phyloP scores from a whole-genome alignment of 2,329 filamentous ascomycete species.

The Passalora sequoiae region DNA sequence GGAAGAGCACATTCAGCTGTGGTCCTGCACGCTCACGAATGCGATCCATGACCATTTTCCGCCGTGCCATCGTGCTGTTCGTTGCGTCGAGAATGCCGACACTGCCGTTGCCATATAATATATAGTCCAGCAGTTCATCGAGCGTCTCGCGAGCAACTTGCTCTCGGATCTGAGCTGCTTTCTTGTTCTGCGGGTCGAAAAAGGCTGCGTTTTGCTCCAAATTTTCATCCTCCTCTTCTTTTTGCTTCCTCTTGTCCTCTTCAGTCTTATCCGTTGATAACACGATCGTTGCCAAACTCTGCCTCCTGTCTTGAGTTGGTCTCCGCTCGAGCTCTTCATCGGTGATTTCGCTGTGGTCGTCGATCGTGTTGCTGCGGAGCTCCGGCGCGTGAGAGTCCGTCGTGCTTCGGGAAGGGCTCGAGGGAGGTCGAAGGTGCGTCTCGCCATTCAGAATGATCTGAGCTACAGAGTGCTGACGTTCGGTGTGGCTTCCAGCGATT shows the following conservation, averaged over 20 bases:
- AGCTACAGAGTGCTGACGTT: slow-evolving; percentile 39
- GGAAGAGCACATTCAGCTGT: slow-evolving; percentile 82
- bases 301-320: slow-evolving; percentile 11
- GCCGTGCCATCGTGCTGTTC: slow-evolving; percentile 85
- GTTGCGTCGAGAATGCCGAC: slow-evolving; percentile 96
- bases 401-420: slow-evolving; percentile 24
- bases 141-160: slow-evolving; percentile 88
- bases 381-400: slow-evolving; percentile 10
- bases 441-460: slow-evolving; percentile 58
- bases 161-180: slow-evolving; percentile 76
- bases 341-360: slow-evolving; percentile 23
- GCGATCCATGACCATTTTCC: slow-evolving; percentile 68
- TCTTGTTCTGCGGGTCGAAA: slow-evolving; percentile 84
- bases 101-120: slow-evolving; percentile 73
- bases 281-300: slow-evolving; percentile 20
- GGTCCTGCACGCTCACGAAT: slow-evolving; percentile 79
- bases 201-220: slow-evolving; percentile 90
- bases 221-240: slow-evolving; percentile 39
- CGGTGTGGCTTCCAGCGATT: slow-evolving; percentile 12
- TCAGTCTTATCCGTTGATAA: slow-evolving; percentile 16
- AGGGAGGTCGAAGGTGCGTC: slow-evolving; percentile 36
- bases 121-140: slow-evolving; percentile 86
- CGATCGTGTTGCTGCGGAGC: slow-evolving; percentile 26
- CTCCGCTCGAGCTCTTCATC: slow-evolving; percentile 9
- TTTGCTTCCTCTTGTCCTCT: slow-evolving; percentile 11